Conservation (phyloP, 768 basidiomycete species). For the Rhodosporidiobolus sp. region DNA sequence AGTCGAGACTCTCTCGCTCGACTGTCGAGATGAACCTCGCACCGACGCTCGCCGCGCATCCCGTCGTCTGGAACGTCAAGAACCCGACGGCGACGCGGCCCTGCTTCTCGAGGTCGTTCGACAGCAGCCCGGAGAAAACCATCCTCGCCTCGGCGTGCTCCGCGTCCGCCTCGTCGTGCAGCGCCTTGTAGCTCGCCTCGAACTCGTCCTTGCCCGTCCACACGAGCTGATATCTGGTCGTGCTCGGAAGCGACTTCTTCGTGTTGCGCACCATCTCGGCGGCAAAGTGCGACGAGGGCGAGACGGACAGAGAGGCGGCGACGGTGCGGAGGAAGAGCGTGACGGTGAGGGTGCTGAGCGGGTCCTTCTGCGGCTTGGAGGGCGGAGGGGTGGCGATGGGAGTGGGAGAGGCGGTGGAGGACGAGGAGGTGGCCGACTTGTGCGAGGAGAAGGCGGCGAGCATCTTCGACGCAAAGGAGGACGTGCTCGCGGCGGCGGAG, state of each 20-base stretch:
- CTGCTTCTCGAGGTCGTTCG: slow-evolving; percentile 25
- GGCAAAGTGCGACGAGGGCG: slow-evolving; percentile 48
- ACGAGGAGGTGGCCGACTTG: slow-evolving; percentile 1
- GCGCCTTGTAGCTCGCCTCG: slow-evolving; percentile 14
- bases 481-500: slow-evolving; percentile 35
- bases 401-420: slow-evolving; percentile 10
- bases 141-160: slow-evolving; percentile 26
- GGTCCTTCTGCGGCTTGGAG: slow-evolving; percentile 19
- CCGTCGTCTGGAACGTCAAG: slow-evolving; percentile 70
- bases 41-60: slow-evolving; percentile 65
- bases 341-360: slow-evolving; percentile 47
- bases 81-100: slow-evolving; percentile 41
- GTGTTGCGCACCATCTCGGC: slow-evolving; percentile 81
- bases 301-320: slow-evolving; percentile 48
- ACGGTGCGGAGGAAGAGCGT: slow-evolving; percentile 48
- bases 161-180: neutral
- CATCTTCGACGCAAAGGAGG: slow-evolving; percentile 47
- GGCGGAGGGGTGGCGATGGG: slow-evolving; percentile 18
- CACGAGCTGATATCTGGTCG: slow-evolving; percentile 74
- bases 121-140: slow-evolving; percentile 39
- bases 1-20: slow-evolving; percentile 74
- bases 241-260: slow-evolving; percentile 84
- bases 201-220: slow-evolving; percentile 54
- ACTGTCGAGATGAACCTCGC: slow-evolving; percentile 92
- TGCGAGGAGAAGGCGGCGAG: slow-evolving; percentile 47